Conservation (phyloP, 1,284 basidiomycete genomes). For the Tylopilus sp. region DNA sequence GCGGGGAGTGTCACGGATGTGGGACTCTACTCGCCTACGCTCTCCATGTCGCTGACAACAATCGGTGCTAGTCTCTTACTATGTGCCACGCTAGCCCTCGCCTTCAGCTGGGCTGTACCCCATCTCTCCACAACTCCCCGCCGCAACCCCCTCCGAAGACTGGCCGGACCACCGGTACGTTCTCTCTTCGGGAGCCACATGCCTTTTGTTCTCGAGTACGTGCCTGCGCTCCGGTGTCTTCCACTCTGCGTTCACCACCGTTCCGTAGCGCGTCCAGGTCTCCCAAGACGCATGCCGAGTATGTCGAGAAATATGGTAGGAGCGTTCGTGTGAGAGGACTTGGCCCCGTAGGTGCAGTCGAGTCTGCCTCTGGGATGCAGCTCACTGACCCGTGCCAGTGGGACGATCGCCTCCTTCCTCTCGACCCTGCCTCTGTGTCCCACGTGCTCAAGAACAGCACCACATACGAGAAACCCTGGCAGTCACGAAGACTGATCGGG, state of each 20-base stretch:
- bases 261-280: conserved; percentile 53
- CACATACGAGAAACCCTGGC: conserved; percentile 78
- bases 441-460: conserved; percentile 67
- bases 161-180: conserved; percentile 56
- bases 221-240: conserved; percentile 4
- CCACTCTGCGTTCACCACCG: conserved; percentile 3
- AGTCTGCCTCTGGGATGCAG: conserved; percentile 1
- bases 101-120: conserved; percentile 27
- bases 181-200: conserved; percentile 54
- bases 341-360: conserved; percentile 49
- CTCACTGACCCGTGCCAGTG: conserved; percentile 43
- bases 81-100: conserved; percentile 23
- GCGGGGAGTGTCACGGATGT: too few relatives aligned
- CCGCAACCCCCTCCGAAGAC: conserved; percentile 48
- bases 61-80: conserved; percentile 18
- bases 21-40: neutral
- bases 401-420: conserved; percentile 70
- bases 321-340: conserved; percentile 61
- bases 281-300: conserved; percentile 48
- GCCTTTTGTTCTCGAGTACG: conserved; percentile 54
- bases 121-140: conserved; percentile 39
- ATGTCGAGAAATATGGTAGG: conserved; percentile 52
- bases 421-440: conserved; percentile 67
- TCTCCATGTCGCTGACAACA: neutral
- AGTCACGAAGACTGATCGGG: conserved; percentile 68